Base-by-base conservation (phyloP, 2,329 filamentous ascomycete genomes). In the Cadophora gregata region DNA sequence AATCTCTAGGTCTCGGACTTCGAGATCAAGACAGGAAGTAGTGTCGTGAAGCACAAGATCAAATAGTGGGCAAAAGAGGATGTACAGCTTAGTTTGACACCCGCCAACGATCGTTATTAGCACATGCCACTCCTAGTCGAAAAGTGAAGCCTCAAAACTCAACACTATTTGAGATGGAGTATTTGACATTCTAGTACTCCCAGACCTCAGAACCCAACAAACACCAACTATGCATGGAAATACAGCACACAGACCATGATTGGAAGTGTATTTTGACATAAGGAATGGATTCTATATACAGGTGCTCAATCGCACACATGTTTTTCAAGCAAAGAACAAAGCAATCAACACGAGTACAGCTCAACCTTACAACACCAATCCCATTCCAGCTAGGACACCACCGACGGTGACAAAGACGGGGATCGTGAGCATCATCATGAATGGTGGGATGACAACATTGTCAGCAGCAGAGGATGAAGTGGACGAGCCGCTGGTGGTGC, bases 301-400 rank as follows among this genome's bases (percentile, higher is more conserved):
- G 25, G 55, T 38, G 55, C 55, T 42, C n/a, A 58, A 58, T 12
- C 55, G 33, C 55, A 33, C 24, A 12, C 55, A 38, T 14, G 33
- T 58, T 42, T 21, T 16, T 27, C 33, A 42, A 21, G n/a, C 55
- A 58, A 24, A 58, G 33, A 16, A 42, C 38, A 14, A 42, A 19
- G 4, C 38, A 42, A 38, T 19, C 55, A 27, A 27, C 14, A 58
- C 6, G 12, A 3, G 21, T 58, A 58, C 55, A 58, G 8, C 10
- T 58, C 31, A 27, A 42, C 12, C 8, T 31, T 62, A 62, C 48
- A 62, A 10, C 19, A 62, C n/a, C 47, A 62, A 51, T 53, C 59
- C 59, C 59, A 62, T 50, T 25, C 59, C 59, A 50, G 47, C 42
- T 25, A 62, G 27, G 24, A 62, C 47, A 33, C 59, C 59, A 27